phyloP scores from a whole-genome alignment of 495 filamentous ascomycete species.

The Neurospora sp. region DNA sequence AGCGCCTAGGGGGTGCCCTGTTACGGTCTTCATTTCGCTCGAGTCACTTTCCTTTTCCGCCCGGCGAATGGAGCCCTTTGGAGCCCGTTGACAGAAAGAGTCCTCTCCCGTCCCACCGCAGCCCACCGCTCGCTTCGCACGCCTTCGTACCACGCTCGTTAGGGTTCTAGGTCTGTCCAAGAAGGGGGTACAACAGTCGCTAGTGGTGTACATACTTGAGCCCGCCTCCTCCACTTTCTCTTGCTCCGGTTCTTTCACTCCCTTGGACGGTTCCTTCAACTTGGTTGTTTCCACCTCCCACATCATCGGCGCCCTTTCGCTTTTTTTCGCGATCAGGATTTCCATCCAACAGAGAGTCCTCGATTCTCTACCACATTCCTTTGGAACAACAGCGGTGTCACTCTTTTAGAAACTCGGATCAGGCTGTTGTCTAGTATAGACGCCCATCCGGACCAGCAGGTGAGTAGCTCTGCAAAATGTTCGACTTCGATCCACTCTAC shows the following conservation, averaged over 20 bases:
- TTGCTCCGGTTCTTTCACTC: conserved; percentile 16
- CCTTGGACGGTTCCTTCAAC: conserved; percentile 19
- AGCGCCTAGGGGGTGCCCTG: neutral
- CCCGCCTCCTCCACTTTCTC: conserved; percentile 5
- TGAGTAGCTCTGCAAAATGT: neutral
- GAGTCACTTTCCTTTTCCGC: neutral
- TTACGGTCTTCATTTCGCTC: neutral
- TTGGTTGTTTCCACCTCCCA: conserved; percentile 21
- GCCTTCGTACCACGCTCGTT: conserved; percentile 13
- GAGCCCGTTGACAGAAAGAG: neutral
- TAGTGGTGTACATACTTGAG: neutral
- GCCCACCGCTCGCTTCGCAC: conserved; percentile 1
- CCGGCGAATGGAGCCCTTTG: neutral
- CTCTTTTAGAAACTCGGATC: neutral
- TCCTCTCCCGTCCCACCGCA: neutral
- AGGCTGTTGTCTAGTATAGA: conserved; percentile 2
- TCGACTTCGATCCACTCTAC: neutral
- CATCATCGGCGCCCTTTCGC: conserved; percentile 9
- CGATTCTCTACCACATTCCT: conserved; percentile 50
- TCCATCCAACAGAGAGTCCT: conserved; percentile 43
- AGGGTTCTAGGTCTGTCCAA: neutral
- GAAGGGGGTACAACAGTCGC: neutral
- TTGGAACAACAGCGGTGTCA: conserved; percentile 33
- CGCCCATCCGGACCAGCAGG: conserved; percentile 11
- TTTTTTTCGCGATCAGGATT: conserved; percentile 14